phyloP scores from a whole-genome alignment of 768 basidiomycete species.

The Leccinum longicurvipes region DNA sequence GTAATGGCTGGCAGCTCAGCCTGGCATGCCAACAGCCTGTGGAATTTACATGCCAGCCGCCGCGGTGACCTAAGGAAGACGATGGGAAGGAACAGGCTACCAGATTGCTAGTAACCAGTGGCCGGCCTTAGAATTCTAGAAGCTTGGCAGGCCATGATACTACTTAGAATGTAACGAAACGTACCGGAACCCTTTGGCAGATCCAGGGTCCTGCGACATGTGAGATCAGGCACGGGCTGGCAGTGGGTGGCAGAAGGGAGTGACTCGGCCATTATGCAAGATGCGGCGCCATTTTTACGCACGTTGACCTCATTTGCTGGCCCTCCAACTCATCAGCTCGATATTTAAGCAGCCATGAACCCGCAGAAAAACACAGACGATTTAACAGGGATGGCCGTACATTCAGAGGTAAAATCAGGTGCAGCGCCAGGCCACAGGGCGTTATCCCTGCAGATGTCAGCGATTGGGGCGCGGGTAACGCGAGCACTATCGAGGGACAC shows the following conservation, averaged over 20 bases:
- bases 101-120: not conserved
- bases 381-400: constrained; percentile 4
- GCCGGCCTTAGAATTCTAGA: not conserved
- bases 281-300: constrained; percentile 11
- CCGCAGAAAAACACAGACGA: not conserved
- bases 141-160: not conserved
- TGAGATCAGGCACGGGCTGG: constrained; percentile 9
- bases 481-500: constrained; percentile 12
- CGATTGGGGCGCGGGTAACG: constrained; percentile 16
- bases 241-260: not conserved
- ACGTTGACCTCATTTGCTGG: constrained; percentile 12
- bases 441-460: constrained; percentile 18
- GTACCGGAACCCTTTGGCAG: not conserved
- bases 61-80: not conserved
- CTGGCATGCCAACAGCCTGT: not conserved
- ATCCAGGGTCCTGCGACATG: not conserved
- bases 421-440: constrained; percentile 6
- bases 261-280: not conserved
- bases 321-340: not conserved
- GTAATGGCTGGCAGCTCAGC: not conserved
- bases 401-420: constrained; percentile 3
- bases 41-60: not conserved
- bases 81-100: not conserved
- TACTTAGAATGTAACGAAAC: not conserved
- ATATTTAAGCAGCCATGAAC: constrained; percentile 12